Conservation (phyloP, 1,284 basidiomycete genomes). For the Prillingera fragicola region DNA sequence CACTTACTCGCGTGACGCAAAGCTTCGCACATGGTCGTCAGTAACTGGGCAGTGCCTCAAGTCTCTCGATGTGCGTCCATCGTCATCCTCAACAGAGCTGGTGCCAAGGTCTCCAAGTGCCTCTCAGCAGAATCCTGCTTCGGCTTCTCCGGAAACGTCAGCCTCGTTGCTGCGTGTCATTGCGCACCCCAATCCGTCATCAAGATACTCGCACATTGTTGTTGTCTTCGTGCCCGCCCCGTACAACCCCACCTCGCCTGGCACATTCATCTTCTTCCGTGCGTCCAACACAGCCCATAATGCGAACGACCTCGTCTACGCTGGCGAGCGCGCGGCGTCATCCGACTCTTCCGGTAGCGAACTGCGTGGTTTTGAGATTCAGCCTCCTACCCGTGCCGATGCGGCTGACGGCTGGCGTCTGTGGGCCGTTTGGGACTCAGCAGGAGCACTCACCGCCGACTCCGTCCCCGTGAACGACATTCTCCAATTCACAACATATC, state of each 20-base stretch:
- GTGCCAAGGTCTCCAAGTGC: background rate
- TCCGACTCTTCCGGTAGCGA: conserved; percentile 25
- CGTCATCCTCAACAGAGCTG: conserved; percentile 12
- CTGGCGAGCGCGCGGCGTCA: conserved; percentile 34
- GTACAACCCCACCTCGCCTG: conserved; percentile 28
- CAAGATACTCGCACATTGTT: conserved; percentile 41
- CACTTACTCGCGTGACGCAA: conserved; percentile 81
- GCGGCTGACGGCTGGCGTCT: conserved; percentile 43
- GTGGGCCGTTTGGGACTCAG: conserved; percentile 48
- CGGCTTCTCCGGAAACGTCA: conserved; percentile 8
- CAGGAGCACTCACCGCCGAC: conserved; percentile 25
- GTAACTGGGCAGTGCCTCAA: conserved; percentile 40
- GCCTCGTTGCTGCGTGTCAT: conserved; percentile 38
- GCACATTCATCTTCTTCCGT: conserved; percentile 46
- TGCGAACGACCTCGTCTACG: conserved; percentile 34
- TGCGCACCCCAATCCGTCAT: conserved; percentile 27
- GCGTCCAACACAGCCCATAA: conserved; percentile 23
- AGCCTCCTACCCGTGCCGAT: conserved; percentile 26
- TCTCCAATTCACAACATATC: conserved; percentile 36
- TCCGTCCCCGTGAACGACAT: conserved; percentile 32
- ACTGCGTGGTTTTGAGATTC: conserved; percentile 47
- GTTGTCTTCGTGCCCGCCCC: conserved; percentile 43
- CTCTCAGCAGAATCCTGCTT: conserved; percentile 5
- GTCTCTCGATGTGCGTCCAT: conserved; percentile 39
- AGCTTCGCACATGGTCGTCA: conserved; percentile 66